Conservation (phyloP, 2,329 filamentous ascomycete genomes). For the Colletotrichum australisinense region DNA sequence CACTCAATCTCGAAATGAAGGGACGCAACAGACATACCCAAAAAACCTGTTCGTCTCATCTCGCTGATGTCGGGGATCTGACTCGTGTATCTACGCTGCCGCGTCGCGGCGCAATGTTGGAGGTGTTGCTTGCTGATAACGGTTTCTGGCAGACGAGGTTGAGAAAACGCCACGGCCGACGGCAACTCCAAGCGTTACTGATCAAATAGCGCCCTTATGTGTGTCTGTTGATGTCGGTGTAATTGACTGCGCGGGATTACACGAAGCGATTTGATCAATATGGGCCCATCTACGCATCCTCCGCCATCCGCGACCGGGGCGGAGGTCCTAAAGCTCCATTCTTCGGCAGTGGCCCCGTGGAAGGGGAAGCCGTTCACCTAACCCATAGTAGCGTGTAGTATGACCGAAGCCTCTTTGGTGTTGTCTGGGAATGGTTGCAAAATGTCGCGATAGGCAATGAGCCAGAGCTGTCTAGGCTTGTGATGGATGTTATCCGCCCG, state of each 20-base stretch:
- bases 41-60: constrained; percentile 27
- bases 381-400: not conserved
- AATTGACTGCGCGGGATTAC: not conserved
- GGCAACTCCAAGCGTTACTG: constrained; percentile 18
- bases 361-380: not conserved
- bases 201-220: not conserved
- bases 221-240: not conserved
- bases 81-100: constrained; percentile 20
- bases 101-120: not conserved
- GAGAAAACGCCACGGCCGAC: not conserved
- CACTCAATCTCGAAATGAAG: not conserved
- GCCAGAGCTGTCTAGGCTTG: not conserved
- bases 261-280: constrained; percentile 23
- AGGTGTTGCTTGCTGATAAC: constrained; percentile 14
- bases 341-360: not conserved
- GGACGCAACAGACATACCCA: not conserved
- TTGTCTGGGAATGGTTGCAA: not conserved
- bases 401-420: too few species aligned
- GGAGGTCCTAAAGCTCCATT: not conserved
- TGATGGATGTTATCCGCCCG: not conserved
- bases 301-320: not conserved
- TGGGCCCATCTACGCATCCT: constrained; percentile 12
- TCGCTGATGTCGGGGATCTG: constrained; percentile 14
- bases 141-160: not conserved
- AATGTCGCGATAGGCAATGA: not conserved